Evolutionary conservation across 768 basidiomycete genomes (phyloP).

Genomic region (Phanerochaete carnosa): DNA sequence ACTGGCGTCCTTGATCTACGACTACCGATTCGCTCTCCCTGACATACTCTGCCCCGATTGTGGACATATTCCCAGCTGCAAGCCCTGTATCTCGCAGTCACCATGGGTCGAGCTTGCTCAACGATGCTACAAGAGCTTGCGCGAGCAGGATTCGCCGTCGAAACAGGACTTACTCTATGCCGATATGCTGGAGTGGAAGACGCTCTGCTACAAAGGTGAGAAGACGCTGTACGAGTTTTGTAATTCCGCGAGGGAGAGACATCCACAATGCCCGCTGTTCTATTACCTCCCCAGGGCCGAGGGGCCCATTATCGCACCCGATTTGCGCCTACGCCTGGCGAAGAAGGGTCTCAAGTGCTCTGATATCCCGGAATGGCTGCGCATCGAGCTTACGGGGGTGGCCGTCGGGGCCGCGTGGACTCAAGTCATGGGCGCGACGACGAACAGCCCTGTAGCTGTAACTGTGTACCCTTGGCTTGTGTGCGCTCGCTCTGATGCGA

Average conservation of each 20-base stretch:
- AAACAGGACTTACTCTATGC: background rate
- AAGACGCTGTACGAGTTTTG: background rate
- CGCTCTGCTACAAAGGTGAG: background rate
- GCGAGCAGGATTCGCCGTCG: background rate
- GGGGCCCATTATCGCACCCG: background rate
- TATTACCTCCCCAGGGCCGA: background rate
- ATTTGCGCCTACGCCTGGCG: background rate
- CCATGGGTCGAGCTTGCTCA: background rate
- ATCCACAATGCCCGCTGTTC: background rate
- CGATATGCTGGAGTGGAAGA: background rate
- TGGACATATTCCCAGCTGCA: background rate
- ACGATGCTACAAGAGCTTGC: background rate
- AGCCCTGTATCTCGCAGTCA: background rate
- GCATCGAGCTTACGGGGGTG: background rate
- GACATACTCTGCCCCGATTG: background rate
- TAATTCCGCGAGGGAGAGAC: background rate
- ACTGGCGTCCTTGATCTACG: background rate
- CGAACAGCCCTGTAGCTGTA: no score
- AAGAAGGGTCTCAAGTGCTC: constrained; percentile 7
- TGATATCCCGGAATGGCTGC: background rate
- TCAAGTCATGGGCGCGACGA: no score
- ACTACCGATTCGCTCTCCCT: background rate
- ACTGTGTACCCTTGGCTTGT: background rate
- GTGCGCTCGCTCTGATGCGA: background rate
- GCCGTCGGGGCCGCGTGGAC: background rate